Percentiles rank a stretch among this genome's conserved stretches.
Conservation (phyloP, 352 stramenopile species). For the Pelagophyceae sp. region DNA sequence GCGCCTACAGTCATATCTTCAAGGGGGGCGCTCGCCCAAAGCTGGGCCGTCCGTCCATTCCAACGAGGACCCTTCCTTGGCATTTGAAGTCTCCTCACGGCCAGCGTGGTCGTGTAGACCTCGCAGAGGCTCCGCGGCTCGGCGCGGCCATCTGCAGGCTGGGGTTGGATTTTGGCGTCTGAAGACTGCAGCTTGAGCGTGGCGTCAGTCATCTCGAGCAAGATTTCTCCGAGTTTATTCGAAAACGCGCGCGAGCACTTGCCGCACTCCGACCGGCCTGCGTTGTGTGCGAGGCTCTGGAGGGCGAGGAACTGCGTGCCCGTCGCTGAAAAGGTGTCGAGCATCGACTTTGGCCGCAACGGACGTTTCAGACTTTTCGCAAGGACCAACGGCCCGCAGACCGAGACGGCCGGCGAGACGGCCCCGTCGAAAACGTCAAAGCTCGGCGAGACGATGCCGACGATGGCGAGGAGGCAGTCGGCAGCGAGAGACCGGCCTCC, state of each 20-base stretch:
- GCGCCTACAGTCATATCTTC: too few species aligned
- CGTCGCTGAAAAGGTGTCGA: neutral
- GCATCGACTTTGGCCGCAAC: neutral
- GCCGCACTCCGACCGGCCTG: neutral
- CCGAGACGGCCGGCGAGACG: neutral
- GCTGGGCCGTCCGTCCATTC: too few species aligned
- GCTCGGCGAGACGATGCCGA: neutral
- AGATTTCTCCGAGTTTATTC: neutral
- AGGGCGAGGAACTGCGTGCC: neutral
- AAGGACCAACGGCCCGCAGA: neutral
- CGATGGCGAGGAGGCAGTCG: neutral
- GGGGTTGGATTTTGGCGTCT: too few species aligned
- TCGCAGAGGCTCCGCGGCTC: too few species aligned
- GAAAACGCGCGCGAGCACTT: neutral
- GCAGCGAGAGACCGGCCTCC: neutral
- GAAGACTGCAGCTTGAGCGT: neutral
- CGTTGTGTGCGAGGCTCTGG: neutral
- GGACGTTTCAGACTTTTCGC: neutral
- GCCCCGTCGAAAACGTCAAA: neutral
- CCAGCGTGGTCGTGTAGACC: too few species aligned
- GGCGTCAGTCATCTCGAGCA: neutral
- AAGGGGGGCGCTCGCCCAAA: too few species aligned
- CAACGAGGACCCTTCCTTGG: too few species aligned
- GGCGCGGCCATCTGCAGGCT: too few species aligned
- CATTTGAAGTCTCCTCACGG: too few species aligned